These are phyloP conservation scores for Alternaria rosae DNA, from an alignment of 2,329 filamentous ascomycete genomes.

Conservation along the genomic window DNA sequence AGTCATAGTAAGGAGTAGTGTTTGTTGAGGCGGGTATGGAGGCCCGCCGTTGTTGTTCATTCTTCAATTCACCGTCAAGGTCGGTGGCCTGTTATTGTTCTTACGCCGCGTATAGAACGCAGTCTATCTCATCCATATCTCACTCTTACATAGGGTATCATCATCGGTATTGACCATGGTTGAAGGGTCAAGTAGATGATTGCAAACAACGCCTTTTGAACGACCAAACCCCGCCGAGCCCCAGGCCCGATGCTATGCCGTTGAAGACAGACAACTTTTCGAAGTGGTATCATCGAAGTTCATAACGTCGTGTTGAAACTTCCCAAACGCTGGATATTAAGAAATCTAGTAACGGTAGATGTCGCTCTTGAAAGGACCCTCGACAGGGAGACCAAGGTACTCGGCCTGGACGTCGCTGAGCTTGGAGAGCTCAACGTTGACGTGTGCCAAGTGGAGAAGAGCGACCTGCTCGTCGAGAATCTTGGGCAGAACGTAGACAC, in stretches of 20 bases:
- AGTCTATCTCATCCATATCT: conserved; percentile 21
- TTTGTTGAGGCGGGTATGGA: conserved; percentile 16
- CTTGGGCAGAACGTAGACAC: conserved; percentile 98
- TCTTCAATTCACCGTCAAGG: conserved; percentile 23
- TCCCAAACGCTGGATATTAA: conserved; percentile 36
- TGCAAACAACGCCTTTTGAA: conserved; percentile 49
- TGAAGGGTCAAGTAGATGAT: conserved; percentile 50
- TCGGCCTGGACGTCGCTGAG: conserved; percentile 88
- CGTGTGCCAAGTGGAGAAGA: conserved; percentile 88
- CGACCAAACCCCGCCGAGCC: conserved; percentile 38
- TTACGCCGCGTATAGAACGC: conserved; percentile 26
- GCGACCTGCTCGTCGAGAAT: conserved; percentile 99
- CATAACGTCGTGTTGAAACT: conserved; percentile 67
- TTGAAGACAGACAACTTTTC: conserved; percentile 68
- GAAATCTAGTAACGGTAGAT: conserved; percentile 67
- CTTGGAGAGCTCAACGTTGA: conserved; percentile 91
- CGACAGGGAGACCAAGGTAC: conserved; percentile 84
- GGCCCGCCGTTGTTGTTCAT: conserved; percentile 24
- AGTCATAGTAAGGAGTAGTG: neutral
- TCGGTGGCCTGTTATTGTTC: conserved; percentile 31
- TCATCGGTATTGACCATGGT: conserved; percentile 44
- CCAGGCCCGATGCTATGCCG: conserved; percentile 59
- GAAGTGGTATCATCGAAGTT: conserved; percentile 63
- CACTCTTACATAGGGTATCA: conserved; percentile 44
- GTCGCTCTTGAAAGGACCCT: conserved; percentile 96